Evolutionary conservation across 345 rosid species (phyloP).

Genomic region (Boechera retrofracta): DNA sequence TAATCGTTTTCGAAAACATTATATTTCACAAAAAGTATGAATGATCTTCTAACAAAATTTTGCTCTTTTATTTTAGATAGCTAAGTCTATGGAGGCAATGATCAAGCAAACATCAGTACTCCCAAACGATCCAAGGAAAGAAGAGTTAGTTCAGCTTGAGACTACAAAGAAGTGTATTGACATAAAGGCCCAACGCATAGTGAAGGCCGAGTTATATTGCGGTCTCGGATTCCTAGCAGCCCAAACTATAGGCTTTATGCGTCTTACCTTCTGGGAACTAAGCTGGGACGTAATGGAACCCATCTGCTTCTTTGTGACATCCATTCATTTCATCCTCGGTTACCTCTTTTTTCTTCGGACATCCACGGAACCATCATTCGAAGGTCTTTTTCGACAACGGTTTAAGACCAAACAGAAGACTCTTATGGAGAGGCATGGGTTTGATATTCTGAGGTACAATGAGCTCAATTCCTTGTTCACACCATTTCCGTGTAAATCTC

Average conservation of each 20-base stretch:
- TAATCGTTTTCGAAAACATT: no score
- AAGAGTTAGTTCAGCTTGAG: constrained; percentile 64
- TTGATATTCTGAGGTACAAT: constrained; percentile 54
- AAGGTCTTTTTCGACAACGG: constrained; percentile 69
- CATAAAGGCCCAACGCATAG: constrained; percentile 53
- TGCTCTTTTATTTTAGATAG: constrained; percentile 45
- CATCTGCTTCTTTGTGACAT: constrained; percentile 81
- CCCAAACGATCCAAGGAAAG: constrained; percentile 71
- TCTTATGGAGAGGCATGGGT: constrained; percentile 56
- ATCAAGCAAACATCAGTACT: constrained; percentile 48
- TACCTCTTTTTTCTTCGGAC: constrained; percentile 78
- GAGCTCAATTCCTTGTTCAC: constrained; percentile 53
- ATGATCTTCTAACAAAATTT: neutral
- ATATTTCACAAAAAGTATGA: no score
- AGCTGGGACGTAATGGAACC: constrained; percentile 99
- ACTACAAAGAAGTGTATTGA: constrained; percentile 64
- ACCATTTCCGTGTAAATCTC: constrained; percentile 24
- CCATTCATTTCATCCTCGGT: constrained; percentile 59
- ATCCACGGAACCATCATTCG: constrained; percentile 77
- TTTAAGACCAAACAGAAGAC: constrained; percentile 64
- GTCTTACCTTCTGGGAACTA: constrained; percentile 95
- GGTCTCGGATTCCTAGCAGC: constrained; percentile 61
- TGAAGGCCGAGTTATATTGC: constrained; percentile 66
- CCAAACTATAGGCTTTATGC: constrained; percentile 80
- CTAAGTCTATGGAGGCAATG: constrained; percentile 58